A percentile compares a stretch with the other conserved stretches of the same genome.
Evolutionary conservation across 1,139 yeast species (phyloP).

Genomic region (Suhomyces guaymorum): DNA sequence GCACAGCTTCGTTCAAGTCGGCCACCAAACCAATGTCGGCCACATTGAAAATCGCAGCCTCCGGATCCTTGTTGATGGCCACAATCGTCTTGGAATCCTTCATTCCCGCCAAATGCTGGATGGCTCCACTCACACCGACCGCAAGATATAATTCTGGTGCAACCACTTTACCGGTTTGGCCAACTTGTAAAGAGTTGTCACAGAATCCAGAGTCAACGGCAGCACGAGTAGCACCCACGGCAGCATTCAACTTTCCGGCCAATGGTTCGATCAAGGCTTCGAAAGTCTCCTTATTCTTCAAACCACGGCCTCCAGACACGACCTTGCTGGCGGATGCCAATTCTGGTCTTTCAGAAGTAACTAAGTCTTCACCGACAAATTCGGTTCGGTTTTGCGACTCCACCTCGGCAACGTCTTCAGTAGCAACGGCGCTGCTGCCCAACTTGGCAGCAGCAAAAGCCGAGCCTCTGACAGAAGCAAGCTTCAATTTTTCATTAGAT

Average conservation of each 20-base stretch:
- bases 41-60: conserved; percentile 88
- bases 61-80: conserved; percentile 92
- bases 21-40: conserved; percentile 92
- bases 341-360: conserved; percentile 87
- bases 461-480: conserved; percentile 80
- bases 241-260: conserved; percentile 84
- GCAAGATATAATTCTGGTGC: conserved; percentile 96
- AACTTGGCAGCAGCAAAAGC: conserved; percentile 67
- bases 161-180: conserved; percentile 97
- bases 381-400: conserved; percentile 42
- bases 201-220: conserved; percentile 96
- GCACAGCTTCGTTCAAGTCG: conserved; percentile 80
- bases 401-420: conserved; percentile 46
- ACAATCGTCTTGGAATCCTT: conserved; percentile 92
- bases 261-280: conserved; percentile 77
- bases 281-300: conserved; percentile 86
- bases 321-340: conserved; percentile 78
- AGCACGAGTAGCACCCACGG: conserved; percentile 97
- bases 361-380: conserved; percentile 72
- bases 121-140: conserved; percentile 94
- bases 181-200: conserved; percentile 96
- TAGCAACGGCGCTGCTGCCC: conserved; percentile 37
- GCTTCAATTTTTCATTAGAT: conserved; percentile 61
- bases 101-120: conserved; percentile 98
- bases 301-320: conserved; percentile 93